A percentile compares a stretch with the other conserved stretches of the same genome.
Evolutionary conservation across 495 filamentous ascomycete species (phyloP).

Genomic region (Penicillium argentinense): DNA sequence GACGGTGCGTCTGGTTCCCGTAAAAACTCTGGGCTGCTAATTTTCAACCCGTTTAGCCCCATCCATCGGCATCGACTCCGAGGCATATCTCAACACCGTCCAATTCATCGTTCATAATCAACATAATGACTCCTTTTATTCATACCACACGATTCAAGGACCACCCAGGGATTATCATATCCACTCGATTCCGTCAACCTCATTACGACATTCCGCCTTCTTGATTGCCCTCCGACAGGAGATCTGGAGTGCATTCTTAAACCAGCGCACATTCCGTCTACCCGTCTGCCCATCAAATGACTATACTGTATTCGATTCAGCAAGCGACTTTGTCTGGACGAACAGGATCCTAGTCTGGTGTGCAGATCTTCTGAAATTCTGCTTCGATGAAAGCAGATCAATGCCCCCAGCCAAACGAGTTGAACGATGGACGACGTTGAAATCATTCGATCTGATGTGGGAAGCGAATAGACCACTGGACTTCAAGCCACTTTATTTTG

Average conservation of each 20-base stretch:
- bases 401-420: background rate
- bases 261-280: constrained; percentile 27
- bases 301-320: constrained; percentile 19
- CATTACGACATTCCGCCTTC: constrained; percentile 31
- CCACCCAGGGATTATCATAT: constrained; percentile 7
- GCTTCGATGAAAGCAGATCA: constrained; percentile 20
- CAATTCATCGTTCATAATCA: constrained; percentile 4
- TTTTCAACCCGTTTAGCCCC: constrained; percentile 14
- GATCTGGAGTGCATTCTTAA: constrained; percentile 33
- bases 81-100: constrained; percentile 18
- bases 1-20: constrained; percentile 16
- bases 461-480: constrained; percentile 5
- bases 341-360: constrained; percentile 26
- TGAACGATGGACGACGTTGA: constrained; percentile 3
- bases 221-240: constrained; percentile 34
- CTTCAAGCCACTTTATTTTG: constrained; percentile 18
- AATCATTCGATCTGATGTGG: constrained; percentile 4
- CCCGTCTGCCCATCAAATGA: constrained; percentile 14
- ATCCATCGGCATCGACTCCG: constrained; percentile 19
- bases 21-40: too few relatives aligned
- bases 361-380: constrained; percentile 27
- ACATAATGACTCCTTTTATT: constrained; percentile 9
- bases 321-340: constrained; percentile 28
- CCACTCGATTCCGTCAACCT: constrained; percentile 8
- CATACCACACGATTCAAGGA: constrained; percentile 14